Base-by-base conservation (phyloP, 495 filamentous ascomycete genomes). In the Penicillium canescens region DNA sequence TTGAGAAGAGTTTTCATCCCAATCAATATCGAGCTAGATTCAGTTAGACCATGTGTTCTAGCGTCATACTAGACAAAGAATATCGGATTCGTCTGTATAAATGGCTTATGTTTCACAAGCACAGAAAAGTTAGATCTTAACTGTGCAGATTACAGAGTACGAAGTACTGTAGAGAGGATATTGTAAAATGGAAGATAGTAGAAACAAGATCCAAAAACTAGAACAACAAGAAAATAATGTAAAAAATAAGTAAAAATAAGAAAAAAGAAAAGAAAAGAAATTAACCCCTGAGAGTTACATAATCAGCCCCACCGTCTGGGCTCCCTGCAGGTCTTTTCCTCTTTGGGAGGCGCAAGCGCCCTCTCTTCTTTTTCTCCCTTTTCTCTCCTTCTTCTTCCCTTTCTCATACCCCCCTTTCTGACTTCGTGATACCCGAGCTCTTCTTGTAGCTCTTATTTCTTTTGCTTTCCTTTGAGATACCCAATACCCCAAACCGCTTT, bases 401-500 rank as follows among this genome's bases (percentile, higher is more conserved):
- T 54, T 52, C 61, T 65, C 55, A 61, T 59, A 61, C 56, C 56
- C 57, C 54, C 54, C 48, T 62, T 60, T 61, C 50, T 56, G 52
- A 61, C 64, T 69, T 70, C 50, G 67, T 78, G 73, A 76, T 78
- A 76, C 73, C 73, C 75, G 67, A 70, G 72, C 71, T 75, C 55
- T 65, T 63, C 55, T 63, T 42, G 60, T 58, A 62, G 70, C 70
- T 75, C 63, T 68, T 69, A 69, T 73, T 73, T 72, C 56, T 56
- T 54, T 62, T 68, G 54, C 70, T 68, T 71, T 69, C 58, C 63
- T 62, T 71, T 64, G 59, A 75, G 71, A 78, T 75, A 76, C 69
- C 61, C 59, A 61, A 72, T 72, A 75, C 69, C 69, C 67, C 62
- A 57, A 65, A 65, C 60, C 54, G 53, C 41, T 46, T 56, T 66